Percentiles rank a stretch among this genome's conserved stretches.
These are phyloP conservation scores for Candida cerambycidarum DNA, from an alignment of 805 yeast genomes.

Conservation along the genomic window DNA sequence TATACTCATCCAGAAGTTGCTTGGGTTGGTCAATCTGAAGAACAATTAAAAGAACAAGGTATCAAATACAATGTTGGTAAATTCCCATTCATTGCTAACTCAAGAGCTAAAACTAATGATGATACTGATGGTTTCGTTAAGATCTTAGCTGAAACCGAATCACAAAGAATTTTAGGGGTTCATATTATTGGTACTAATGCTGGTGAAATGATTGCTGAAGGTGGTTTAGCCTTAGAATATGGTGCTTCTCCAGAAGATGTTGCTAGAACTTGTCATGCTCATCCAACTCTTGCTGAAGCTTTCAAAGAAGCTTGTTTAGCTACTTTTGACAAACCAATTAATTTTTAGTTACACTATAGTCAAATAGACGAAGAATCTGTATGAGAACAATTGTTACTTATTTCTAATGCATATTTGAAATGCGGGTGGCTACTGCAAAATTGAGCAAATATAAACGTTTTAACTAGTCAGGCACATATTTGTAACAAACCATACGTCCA, in stretches of 20 bases:
- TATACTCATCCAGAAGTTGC: slow-evolving; percentile 99
- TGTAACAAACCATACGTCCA: too few species aligned
- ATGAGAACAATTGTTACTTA: too few species aligned
- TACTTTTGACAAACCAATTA: slow-evolving; percentile 87
- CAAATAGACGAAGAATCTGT: slow-evolving; percentile 24
- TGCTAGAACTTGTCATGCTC: slow-evolving; percentile 98
- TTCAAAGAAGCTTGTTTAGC: slow-evolving; percentile 97
- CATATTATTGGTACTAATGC: slow-evolving; percentile 98
- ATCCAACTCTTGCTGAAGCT: slow-evolving; percentile 97
- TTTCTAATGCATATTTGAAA: too few species aligned
- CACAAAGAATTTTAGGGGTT: slow-evolving; percentile 93
- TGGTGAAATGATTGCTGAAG: slow-evolving; percentile 99
- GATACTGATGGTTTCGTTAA: slow-evolving; percentile 98
- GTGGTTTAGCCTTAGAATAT: slow-evolving; percentile 94
- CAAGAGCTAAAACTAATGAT: slow-evolving; percentile 97
- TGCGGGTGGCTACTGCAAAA: too few species aligned
- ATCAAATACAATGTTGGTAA: slow-evolving; percentile 91
- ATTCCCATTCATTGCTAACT: slow-evolving; percentile 98
- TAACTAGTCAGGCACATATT: too few species aligned
- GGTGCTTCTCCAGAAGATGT: slow-evolving; percentile 98
- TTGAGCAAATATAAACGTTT: too few species aligned
- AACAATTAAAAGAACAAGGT: slow-evolving; percentile 91
- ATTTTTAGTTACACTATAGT: slow-evolving; percentile 73
- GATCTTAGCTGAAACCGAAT: slow-evolving; percentile 93
- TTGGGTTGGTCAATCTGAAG: slow-evolving; percentile 97